Conservation (phyloP, 2,329 filamentous ascomycete genomes). For the Colletotrichum australisinense region DNA sequence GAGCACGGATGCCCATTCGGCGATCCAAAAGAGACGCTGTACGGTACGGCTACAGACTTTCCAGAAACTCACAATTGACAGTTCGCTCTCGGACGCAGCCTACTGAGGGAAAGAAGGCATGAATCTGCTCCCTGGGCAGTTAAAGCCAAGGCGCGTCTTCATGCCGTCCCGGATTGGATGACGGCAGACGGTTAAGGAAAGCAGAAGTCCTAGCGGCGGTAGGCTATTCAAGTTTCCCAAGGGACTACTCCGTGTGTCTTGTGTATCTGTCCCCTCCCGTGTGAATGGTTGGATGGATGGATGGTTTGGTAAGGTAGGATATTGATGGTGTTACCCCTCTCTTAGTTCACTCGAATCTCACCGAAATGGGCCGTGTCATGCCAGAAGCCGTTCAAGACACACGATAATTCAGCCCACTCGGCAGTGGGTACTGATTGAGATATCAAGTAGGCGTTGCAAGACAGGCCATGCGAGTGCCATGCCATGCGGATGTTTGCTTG, state of each 20-base stretch:
- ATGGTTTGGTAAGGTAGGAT: background rate
- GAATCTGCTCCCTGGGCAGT: background rate
- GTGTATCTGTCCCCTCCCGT: background rate
- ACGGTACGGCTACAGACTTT: background rate
- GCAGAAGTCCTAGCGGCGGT: background rate
- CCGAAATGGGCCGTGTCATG: background rate
- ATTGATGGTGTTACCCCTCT: background rate
- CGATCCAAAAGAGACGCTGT: background rate
- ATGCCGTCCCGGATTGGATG: constrained; percentile 3
- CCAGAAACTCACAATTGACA: no score
- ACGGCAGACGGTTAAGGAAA: background rate
- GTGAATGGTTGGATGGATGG: background rate
- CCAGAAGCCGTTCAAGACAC: background rate
- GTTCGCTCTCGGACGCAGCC: background rate
- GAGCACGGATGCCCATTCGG: constrained; percentile 1
- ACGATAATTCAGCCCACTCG: background rate
- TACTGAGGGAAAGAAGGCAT: background rate
- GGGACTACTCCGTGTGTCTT: background rate
- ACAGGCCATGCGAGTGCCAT: background rate
- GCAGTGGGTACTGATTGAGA: background rate
- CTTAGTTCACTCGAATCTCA: background rate
- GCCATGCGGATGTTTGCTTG: background rate
- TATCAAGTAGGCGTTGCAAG: background rate
- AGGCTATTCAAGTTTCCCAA: background rate
- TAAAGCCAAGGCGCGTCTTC: background rate